Evolutionary conservation across 2,329 filamentous ascomycete genomes (phyloP), one percentile per base, ranked within the genome.

Genomic region (Colletotrichum chlorophyti): DNA sequence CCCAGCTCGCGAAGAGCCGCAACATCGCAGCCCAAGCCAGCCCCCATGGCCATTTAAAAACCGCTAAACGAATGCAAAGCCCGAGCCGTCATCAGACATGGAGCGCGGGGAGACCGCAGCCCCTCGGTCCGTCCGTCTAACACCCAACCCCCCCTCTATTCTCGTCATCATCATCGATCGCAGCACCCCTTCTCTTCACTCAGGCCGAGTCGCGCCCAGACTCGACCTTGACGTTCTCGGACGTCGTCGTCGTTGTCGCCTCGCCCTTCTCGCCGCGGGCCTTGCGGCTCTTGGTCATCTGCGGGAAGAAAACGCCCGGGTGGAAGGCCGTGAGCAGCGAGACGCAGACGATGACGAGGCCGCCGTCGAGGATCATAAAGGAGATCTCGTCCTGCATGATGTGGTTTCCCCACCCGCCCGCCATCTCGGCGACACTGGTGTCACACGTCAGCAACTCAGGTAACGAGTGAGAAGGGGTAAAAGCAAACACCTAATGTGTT

Each of bases 331-430:
- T 81, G 31, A 86, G 74, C 17, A 83, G 72, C 15, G 74, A 66
- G 14, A 77, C 76, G 23, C 80, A 76, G 55, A 86, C 70, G 23
- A 83, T 68, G 50, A 85, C 73, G 69, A 85, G 79, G 53, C 74
- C 75, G 60, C 65, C 65, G 64, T 88, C 85, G 34, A 88, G 76
- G 11, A 83, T 78, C 58, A 86, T 77, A 65, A 88, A 88, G 15
- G 79, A 81, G 40, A 76, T 73, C 73, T 88, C 76, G 69, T 87
- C 79, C 63, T 85, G 83, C 84, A 88, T 88, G 67, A 88, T 83
- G 14, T 76, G 67, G 71, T 85, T 87, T 9, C 82, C 83, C 84
- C 85, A 89, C 17, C 86, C 85, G 23, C 83, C 83, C 2, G 82
- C 80, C 83, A 88, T 86, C 68, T 88, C 85, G 1, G 80, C 82